A percentile compares a stretch with the other conserved stretches of the same genome.
These are phyloP conservation scores for Solanum chiquidenum DNA, from an alignment of 257 asterid species.

Conservation along the genomic window DNA sequence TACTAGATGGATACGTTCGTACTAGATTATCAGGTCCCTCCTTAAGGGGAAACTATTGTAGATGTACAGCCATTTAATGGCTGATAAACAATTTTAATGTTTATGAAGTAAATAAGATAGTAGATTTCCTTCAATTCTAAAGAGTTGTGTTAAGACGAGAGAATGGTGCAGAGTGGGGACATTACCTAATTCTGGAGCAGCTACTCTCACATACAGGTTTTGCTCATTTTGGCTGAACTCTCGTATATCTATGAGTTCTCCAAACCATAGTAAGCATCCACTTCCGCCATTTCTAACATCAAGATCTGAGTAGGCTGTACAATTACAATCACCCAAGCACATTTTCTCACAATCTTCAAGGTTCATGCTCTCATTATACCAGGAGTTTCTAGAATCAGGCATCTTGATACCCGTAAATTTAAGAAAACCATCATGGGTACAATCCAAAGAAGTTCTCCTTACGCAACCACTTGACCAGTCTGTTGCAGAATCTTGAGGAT, in stretches of 20 bases:
- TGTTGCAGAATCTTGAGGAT: conserved; percentile 10
- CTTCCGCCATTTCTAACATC: conserved; percentile 1
- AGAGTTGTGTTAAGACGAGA: background rate
- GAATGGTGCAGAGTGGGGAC: background rate
- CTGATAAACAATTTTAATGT: background rate
- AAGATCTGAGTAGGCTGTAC: conserved; percentile 10
- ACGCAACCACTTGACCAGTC: conserved; percentile 27
- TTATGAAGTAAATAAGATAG: background rate
- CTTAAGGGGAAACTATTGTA: background rate
- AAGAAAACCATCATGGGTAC: conserved; percentile 16
- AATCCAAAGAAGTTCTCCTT: conserved; percentile 10
- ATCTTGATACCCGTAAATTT: conserved; percentile 10
- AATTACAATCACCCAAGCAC: conserved; percentile 4
- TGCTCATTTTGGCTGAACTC: background rate
- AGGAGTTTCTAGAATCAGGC: conserved; percentile 10
- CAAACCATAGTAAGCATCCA: conserved; percentile 15
- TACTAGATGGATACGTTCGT: background rate
- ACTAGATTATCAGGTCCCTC: background rate
- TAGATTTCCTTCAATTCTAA: background rate
- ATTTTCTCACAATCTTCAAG: conserved; percentile 12
- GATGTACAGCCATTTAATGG: background rate
- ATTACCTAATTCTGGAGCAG: conserved; percentile 6
- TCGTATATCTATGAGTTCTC: conserved; percentile 5
- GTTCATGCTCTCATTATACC: conserved; percentile 8
- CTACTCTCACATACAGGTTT: background rate